Evolutionary conservation across 179 eudicot species (phyloP), one percentile per base, ranked within the genome.

Genomic region (Carnegiea gigantea): DNA sequence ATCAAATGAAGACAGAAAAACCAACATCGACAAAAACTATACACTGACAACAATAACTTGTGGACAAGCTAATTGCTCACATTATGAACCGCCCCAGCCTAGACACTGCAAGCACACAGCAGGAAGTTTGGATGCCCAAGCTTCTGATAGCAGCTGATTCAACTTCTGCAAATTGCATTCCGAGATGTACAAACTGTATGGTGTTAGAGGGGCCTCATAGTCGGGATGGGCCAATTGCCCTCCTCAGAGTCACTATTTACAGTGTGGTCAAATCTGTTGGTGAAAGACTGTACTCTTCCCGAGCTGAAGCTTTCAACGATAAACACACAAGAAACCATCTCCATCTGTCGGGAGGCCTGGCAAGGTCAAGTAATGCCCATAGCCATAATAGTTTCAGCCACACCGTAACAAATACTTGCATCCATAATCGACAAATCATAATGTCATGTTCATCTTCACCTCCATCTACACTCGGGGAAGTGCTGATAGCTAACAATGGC

Each of bases 211-310:
- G n/a, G 49, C 21, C 26, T 51, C 46, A 14, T 70, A 75, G 84
- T 51, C 70, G 17, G 70, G 76, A 68, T 60, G 65, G 77, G 78
- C 76, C 53, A 54, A 53, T 48, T 60, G 23, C 68, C 85, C 74
- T 81, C 81, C 8, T 75, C 59, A 44, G 73, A 70, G 54, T 75
- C 60, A 21, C 59, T 85, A 85, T 85, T 76, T 85, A 85, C 87
- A 85, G 87, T 82, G 78, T 82, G 77, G 38, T 49, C 4, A 36
- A 62, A 57, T 73, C 75, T 54, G 43, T 57, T 12, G 64, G 62
- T 36, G 11, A 79, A 57, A 70, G 44, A 68, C 74, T 17, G 68
- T 51, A 65, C 74, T 65, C 71, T 40, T 70, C 48, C 64, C n/a
- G 73, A 75, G 82, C 78, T 60, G 18, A 70, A 49, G 73, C 46